Base-by-base conservation (phyloP, 2,329 filamentous ascomycete genomes). In the Sporothrix variecibatus region DNA sequence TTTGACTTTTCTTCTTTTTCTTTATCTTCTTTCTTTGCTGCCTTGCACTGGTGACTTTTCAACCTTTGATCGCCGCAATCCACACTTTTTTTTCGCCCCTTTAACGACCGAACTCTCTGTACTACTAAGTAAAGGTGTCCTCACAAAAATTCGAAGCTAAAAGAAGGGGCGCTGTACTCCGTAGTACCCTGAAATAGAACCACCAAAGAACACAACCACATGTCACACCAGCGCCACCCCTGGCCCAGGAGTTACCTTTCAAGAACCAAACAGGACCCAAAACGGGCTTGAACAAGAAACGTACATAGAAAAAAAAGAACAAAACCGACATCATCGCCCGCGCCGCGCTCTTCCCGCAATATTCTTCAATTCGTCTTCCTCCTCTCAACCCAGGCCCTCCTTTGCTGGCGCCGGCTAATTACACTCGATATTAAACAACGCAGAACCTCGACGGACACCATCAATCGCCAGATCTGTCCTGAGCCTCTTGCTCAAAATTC, bases 91-190 rank as follows among this genome's bases (percentile, higher is more conserved):
- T 53, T 68, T 53, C 8, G 28, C 46, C 67, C 67, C 67, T 40
- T 68, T 68, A 8, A 49, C 43, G 43, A 3, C 26, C 23, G n/a
- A 56, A 20, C 15, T 69, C 28, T 53, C 43, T 49, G 67, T n/a
- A n/a, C n/a, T n/a, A n/a, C n/a, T n/a, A n/a, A n/a, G n/a, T 34
- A 69, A 69, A 53, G 67, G 67, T 69, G 67, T 49, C 67, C 46
- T 53, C 46, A 20, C 46, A 5, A 38, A 23, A 38, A 38, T 51
- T 34, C 15, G 8, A 53, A 38, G 28, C 67, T 69, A 69, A 53
- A 53, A 69, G 60, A 6, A 64, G 49, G 17, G 28, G 28, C 43
- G 9, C 34, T 34, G 34, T 34, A 34, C 34, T 4, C 4, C 34
- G 34, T 34, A 34, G 34, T 34, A 34, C 17, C 26, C 28, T 28